These are phyloP conservation scores for Backusella morwellensis DNA, from an alignment of 192 early-diverging fungal species.

Conservation along the genomic window DNA sequence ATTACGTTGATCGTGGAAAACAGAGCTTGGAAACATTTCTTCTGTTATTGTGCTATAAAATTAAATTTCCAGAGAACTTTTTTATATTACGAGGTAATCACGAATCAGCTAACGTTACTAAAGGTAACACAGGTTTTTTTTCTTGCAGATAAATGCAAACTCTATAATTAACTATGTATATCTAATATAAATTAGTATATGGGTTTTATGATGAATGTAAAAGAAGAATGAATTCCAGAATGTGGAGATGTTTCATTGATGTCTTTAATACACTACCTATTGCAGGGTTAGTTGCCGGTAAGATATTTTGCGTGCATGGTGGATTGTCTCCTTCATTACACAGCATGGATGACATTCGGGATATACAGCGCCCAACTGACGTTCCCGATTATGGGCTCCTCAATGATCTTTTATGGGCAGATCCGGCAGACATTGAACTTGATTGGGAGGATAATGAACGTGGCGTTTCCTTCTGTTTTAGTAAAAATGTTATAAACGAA, in stretches of 20 bases:
- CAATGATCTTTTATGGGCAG: slow-evolving; percentile 93
- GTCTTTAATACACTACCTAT: slow-evolving; percentile 93
- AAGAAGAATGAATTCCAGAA: slow-evolving; percentile 79
- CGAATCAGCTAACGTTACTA: slow-evolving; percentile 92
- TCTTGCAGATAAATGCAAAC: background rate
- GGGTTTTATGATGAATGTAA: slow-evolving; percentile 99
- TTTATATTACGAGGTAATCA: slow-evolving; percentile 96
- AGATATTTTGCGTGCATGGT: slow-evolving; percentile 96
- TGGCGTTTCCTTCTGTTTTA: slow-evolving; percentile 94
- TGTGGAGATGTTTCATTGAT: slow-evolving; percentile 92
- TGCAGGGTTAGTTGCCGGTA: slow-evolving; percentile 88
- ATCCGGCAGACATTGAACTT: slow-evolving; percentile 76
- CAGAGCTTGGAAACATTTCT: slow-evolving; percentile 93
- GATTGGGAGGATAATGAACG: slow-evolving; percentile 95
- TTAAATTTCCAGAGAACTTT: slow-evolving; percentile 97
- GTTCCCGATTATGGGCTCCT: slow-evolving; percentile 92
- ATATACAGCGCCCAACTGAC: slow-evolving; percentile 78
- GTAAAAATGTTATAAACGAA: slow-evolving; percentile 77
- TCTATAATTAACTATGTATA: slow-evolving; percentile 13
- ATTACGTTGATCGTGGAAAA: slow-evolving; percentile 98
- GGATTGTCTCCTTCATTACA: slow-evolving; percentile 79
- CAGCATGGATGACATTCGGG: slow-evolving; percentile 86
- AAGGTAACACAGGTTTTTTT: slow-evolving; percentile 45
- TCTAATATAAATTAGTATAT: slow-evolving; percentile 61
- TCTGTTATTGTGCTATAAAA: slow-evolving; percentile 93